phyloP scores from a whole-genome alignment of 371 early-diverging fungal genomes.

The Mortierella sp. region DNA sequence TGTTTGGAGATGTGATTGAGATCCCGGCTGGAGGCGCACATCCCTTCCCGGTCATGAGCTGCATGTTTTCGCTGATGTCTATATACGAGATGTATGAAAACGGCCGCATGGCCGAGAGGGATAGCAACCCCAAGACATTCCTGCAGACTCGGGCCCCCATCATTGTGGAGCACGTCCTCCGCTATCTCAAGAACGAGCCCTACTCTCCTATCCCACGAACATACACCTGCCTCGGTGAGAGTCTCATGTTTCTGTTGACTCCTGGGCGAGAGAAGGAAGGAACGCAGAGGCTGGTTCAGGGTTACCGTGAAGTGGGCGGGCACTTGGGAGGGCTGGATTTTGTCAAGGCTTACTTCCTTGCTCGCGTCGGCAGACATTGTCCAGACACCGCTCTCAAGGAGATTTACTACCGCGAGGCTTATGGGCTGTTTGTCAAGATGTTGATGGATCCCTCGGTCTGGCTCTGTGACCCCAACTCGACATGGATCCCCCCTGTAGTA shows the following conservation, averaged over 20 bases:
- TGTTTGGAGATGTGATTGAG: constrained; percentile 22
- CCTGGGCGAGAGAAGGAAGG: constrained; percentile 31
- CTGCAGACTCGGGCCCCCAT: background rate
- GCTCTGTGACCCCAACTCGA: constrained; percentile 30
- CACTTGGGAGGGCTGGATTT: constrained; percentile 32
- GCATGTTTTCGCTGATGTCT: constrained; percentile 45
- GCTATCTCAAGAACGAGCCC: constrained; percentile 34
- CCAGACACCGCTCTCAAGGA: constrained; percentile 13
- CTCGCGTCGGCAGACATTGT: constrained; percentile 30
- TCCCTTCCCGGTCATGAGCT: constrained; percentile 54
- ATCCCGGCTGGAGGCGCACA: constrained; percentile 39
- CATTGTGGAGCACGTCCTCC: constrained; percentile 5
- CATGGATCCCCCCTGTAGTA: constrained; percentile 6
- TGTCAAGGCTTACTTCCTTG: constrained; percentile 42
- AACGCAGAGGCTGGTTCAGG: constrained; percentile 16
- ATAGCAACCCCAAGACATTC: background rate
- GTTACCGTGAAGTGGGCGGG: constrained; percentile 13
- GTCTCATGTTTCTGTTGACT: constrained; percentile 16
- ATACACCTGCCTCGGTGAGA: constrained; percentile 28
- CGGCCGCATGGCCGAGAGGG: background rate
- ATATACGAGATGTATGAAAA: constrained; percentile 39
- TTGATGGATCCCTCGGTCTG: constrained; percentile 35
- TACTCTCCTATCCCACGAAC: constrained; percentile 1
- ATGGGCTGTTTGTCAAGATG: constrained; percentile 28
- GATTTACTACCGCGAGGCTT: constrained; percentile 29